phyloP scores from a whole-genome alignment of 1,284 basidiomycete genomes.

The Athelia sp. region DNA sequence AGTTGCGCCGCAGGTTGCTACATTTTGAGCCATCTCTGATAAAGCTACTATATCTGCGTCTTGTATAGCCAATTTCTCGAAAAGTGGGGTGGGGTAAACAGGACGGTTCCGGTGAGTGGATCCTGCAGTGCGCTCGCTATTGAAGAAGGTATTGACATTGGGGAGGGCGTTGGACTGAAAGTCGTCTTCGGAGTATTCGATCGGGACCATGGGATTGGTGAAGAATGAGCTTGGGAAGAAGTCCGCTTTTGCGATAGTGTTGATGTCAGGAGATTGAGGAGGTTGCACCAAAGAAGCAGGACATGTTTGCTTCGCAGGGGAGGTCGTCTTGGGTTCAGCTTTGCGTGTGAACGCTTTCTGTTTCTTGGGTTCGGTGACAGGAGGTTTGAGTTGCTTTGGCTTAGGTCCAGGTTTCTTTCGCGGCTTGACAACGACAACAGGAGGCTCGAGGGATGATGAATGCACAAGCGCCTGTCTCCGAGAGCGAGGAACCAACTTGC shows the following conservation, averaged over 20 bases:
- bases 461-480: not conserved
- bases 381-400: not conserved
- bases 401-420: not conserved
- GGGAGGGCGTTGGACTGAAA: not conserved
- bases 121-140: not conserved
- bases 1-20: slow-evolving; percentile 17
- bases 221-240: not conserved
- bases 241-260: not conserved
- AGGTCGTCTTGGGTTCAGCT: not conserved
- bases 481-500: not conserved
- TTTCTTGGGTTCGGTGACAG: not conserved
- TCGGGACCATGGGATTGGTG: not conserved
- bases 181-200: not conserved
- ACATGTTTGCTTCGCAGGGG: not conserved
- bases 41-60: slow-evolving; percentile 4
- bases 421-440: not conserved
- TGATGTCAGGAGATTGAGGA: not conserved
- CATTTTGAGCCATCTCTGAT: slow-evolving; percentile 6
- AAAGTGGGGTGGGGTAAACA: not conserved
- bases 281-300: not conserved
- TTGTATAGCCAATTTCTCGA: not conserved
- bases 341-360: not conserved
- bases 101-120: too few relatives aligned
- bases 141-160: too few relatives aligned
- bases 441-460: not conserved